These are phyloP conservation scores for Thelonectria discophora DNA, from an alignment of 2,329 filamentous ascomycete genomes.

Conservation along the genomic window DNA sequence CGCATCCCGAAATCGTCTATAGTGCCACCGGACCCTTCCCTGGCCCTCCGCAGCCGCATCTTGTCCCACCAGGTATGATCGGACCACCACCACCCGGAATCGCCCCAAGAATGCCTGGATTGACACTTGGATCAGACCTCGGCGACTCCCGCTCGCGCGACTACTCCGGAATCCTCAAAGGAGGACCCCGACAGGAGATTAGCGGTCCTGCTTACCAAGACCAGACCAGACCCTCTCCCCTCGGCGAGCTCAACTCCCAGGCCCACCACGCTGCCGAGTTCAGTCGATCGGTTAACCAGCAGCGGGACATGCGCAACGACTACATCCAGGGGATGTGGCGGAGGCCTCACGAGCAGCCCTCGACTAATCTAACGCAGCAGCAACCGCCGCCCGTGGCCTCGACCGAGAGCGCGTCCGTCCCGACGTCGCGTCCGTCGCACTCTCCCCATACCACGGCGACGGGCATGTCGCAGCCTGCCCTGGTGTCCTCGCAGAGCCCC, in stretches of 20 bases:
- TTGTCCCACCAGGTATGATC: slow-evolving; percentile 77
- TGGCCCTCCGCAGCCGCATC: slow-evolving; percentile 72
- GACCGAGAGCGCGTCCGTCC: slow-evolving; percentile 52
- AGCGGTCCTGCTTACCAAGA: slow-evolving; percentile 89
- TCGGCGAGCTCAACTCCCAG: slow-evolving; percentile 84
- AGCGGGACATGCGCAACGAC: slow-evolving; percentile 79
- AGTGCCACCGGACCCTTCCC: slow-evolving; percentile 75
- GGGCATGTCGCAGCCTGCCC: slow-evolving; percentile 63
- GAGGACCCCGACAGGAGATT: slow-evolving; percentile 88
- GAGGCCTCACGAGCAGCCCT: slow-evolving; percentile 80
- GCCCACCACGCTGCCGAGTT: slow-evolving; percentile 90
- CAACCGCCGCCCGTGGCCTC: slow-evolving; percentile 58
- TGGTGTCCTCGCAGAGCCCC: slow-evolving; percentile 69
- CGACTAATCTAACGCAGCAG: slow-evolving; percentile 59
- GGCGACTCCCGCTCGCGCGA: slow-evolving; percentile 81
- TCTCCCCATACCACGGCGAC: slow-evolving; percentile 66
- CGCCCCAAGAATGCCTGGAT: slow-evolving; percentile 81
- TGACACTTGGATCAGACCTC: slow-evolving; percentile 81
- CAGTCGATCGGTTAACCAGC: slow-evolving; percentile 83
- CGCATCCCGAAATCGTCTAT: slow-evolving; percentile 89
- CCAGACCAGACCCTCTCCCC: slow-evolving; percentile 77
- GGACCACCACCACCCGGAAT: slow-evolving; percentile 68
- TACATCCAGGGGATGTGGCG: slow-evolving; percentile 86
- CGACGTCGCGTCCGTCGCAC: slow-evolving; percentile 63
- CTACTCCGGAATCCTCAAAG: slow-evolving; percentile 79